These are phyloP conservation scores for Penicillium frequentans DNA, from an alignment of 2,329 filamentous ascomycete species.

Conservation along the genomic window DNA sequence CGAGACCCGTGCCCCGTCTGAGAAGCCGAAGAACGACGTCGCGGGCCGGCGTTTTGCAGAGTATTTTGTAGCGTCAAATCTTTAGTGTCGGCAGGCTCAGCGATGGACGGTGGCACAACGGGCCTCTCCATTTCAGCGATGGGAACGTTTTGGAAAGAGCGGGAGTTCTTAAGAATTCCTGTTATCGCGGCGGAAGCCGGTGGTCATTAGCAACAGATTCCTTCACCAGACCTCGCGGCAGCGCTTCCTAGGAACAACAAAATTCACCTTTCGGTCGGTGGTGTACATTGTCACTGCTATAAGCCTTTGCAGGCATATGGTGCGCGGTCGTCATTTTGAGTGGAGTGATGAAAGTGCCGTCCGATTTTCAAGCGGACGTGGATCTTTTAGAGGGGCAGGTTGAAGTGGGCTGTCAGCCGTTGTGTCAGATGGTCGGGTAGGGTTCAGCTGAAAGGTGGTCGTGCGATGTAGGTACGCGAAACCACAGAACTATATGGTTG, in stretches of 20 bases:
- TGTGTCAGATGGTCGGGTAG: constrained; percentile 9
- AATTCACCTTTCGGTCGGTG: constrained; percentile 43
- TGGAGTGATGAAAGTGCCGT: constrained; percentile 6
- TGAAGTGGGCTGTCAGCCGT: constrained; percentile 1
- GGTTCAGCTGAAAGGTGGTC: not conserved
- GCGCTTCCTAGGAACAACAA: not conserved
- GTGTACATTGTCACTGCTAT: constrained; percentile 34
- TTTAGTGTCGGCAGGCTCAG: constrained; percentile 63
- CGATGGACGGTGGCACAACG: constrained; percentile 40
- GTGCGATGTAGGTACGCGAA: not conserved
- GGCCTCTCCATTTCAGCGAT: constrained; percentile 28
- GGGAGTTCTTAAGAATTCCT: constrained; percentile 88
- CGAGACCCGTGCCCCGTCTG: constrained; percentile 65
- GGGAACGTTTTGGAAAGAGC: not conserved
- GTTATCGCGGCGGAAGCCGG: not conserved
- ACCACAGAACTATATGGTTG: not conserved
- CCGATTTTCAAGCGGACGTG: constrained; percentile 20
- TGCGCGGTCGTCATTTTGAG: constrained; percentile 23
- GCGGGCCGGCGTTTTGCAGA: constrained; percentile 85
- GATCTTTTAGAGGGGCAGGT: constrained; percentile 12
- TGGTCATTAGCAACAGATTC: not conserved
- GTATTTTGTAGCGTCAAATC: constrained; percentile 94
- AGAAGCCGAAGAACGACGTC: constrained; percentile 77
- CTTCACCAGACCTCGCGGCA: not conserved
- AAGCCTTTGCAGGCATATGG: constrained; percentile 30